These are phyloP conservation scores for Peronospora destructor DNA, from an alignment of 352 stramenopile genomes.

Conservation along the genomic window DNA sequence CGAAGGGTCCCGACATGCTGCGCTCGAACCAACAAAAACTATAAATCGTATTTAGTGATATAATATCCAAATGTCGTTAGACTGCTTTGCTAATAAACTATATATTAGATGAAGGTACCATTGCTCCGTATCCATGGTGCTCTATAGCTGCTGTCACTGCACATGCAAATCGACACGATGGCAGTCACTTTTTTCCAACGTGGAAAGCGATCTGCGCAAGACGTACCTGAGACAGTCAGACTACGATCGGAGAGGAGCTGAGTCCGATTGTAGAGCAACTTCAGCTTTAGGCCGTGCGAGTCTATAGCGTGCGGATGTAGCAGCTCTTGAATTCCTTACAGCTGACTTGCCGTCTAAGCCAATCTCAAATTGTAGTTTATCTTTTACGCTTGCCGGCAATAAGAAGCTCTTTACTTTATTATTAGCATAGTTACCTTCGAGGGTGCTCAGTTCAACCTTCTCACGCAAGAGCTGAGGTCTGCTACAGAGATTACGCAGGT, in stretches of 20 bases:
- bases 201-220: not conserved
- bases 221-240: slow-evolving; percentile 71
- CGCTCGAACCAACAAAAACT: not conserved
- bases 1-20: slow-evolving; percentile 72
- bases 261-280: slow-evolving; percentile 90
- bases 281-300: slow-evolving; percentile 88
- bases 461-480: slow-evolving; percentile 46
- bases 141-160: slow-evolving; percentile 36
- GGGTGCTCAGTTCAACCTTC: slow-evolving; percentile 25
- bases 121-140: no score
- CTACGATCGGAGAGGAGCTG: slow-evolving; percentile 90
- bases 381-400: slow-evolving; percentile 87
- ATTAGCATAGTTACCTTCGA: slow-evolving; percentile 26
- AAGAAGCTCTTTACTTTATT: not conserved
- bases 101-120: no score
- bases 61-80: not conserved
- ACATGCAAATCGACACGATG: slow-evolving; percentile 4
- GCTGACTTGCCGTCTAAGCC: slow-evolving; percentile 88
- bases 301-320: slow-evolving; percentile 88
- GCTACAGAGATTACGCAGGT: slow-evolving; percentile 1
- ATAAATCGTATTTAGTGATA: slow-evolving; percentile 4
- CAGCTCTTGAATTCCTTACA: slow-evolving; percentile 91
- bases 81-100: no score
- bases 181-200: not conserved
- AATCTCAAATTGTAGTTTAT: slow-evolving; percentile 97